Percentiles rank a stretch among this genome's conserved stretches.
These are phyloP conservation scores for Pestalotiopsis sp. DNA, from an alignment of 2,329 filamentous ascomycete species.

Conservation along the genomic window DNA sequence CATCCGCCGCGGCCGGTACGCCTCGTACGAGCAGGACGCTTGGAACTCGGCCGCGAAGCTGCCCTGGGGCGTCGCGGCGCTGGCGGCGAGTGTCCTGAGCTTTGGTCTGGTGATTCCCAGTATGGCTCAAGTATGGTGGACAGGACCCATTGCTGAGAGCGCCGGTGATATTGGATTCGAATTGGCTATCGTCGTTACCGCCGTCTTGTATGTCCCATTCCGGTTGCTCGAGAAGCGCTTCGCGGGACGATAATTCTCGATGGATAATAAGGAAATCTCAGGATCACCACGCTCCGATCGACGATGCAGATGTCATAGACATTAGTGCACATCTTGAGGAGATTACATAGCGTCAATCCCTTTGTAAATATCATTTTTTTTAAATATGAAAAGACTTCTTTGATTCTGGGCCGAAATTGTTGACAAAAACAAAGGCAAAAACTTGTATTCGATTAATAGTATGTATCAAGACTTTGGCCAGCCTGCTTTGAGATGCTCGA, in stretches of 20 bases:
- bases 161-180: slow-evolving; percentile 71
- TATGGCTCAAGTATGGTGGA: slow-evolving; percentile 65
- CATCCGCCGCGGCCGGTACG: slow-evolving; percentile 36
- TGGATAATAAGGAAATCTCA: not conserved
- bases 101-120: slow-evolving; percentile 57
- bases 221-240: slow-evolving; percentile 39
- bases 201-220: slow-evolving; percentile 46
- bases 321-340: not conserved
- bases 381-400: too few relatives aligned
- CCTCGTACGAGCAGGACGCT: slow-evolving; percentile 38
- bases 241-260: slow-evolving; percentile 24
- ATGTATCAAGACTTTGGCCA: slow-evolving; percentile 27
- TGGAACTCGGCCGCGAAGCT: slow-evolving; percentile 41
- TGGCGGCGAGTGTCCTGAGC: slow-evolving; percentile 37
- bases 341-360: not conserved
- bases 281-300: too few relatives aligned
- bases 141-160: slow-evolving; percentile 59
- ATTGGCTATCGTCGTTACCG: slow-evolving; percentile 55
- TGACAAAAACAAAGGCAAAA: not conserved
- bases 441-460: not conserved
- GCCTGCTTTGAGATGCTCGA: slow-evolving; percentile 38
- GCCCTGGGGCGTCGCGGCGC: slow-evolving; percentile 41
- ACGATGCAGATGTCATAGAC: too few relatives aligned
- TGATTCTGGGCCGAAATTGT: too few relatives aligned
- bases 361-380: not conserved